Evolutionary conservation across 106 monocot species (phyloP).

Genomic region (Dendrobium officinale): DNA sequence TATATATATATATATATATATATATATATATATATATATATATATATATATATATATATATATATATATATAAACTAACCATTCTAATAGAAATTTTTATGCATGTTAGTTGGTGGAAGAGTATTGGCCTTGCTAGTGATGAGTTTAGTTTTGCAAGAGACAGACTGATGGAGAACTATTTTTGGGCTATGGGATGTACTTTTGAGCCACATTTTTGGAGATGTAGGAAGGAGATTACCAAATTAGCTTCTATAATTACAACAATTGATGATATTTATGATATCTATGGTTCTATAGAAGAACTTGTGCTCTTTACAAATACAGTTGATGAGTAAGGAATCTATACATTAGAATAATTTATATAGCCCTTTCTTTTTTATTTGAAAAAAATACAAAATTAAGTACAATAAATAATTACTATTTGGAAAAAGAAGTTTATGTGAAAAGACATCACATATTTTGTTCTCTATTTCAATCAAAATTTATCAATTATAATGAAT

Average conservation of each 20-base stretch:
- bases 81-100: neutral
- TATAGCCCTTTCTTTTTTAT: neutral
- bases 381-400: neutral
- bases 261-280: too few species aligned
- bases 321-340: neutral
- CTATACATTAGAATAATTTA: neutral
- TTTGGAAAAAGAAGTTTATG: too few species aligned
- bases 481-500: too few species aligned
- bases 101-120: constrained; percentile 32
- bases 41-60: neutral
- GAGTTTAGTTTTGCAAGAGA: constrained; percentile 33
- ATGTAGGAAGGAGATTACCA: constrained; percentile 21
- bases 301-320: too few species aligned
- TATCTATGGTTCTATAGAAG: too few species aligned
- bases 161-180: constrained; percentile 31
- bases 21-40: neutral
- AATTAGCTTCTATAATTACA: neutral
- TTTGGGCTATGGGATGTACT: constrained; percentile 14
- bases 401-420: too few species aligned
- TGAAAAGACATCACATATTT: too few species aligned
- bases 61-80: too few species aligned
- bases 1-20: too few species aligned
- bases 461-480: too few species aligned
- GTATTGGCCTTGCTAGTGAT: constrained; percentile 13
- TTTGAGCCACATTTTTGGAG: constrained; percentile 15